A percentile compares a stretch with the other conserved stretches of the same genome.
These are phyloP conservation scores for Neospermospora avenae DNA, from an alignment of 2,329 filamentous ascomycete genomes.

Conservation along the genomic window DNA sequence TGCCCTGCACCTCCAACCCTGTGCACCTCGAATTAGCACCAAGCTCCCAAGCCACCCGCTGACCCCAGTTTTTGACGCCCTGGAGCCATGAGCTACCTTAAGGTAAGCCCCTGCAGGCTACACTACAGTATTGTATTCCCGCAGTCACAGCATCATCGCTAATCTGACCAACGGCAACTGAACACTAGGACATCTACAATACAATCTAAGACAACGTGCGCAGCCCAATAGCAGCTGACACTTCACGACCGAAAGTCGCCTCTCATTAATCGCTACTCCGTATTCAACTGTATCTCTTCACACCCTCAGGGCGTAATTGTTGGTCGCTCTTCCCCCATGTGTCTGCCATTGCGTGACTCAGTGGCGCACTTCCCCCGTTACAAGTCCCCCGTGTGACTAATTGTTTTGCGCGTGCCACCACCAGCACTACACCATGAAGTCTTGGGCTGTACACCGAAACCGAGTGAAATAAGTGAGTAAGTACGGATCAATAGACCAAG, in stretches of 20 bases:
- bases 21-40: neutral
- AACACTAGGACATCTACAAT: neutral
- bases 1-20: neutral
- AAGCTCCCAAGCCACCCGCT: constrained; percentile 1
- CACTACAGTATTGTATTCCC: neutral
- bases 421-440: neutral
- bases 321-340: constrained; percentile 2
- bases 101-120: neutral
- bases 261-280: neutral
- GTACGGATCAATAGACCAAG: constrained; percentile 2
- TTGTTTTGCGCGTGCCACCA: constrained; percentile 27
- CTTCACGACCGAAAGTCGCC: neutral
- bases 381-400: constrained; percentile 29
- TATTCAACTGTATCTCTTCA: neutral
- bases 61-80: neutral
- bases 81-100: neutral
- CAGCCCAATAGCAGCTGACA: constrained; percentile 5
- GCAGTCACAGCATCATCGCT: neutral
- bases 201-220: neutral
- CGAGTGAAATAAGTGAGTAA: neutral
- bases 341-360: constrained; percentile 9
- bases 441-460: constrained; percentile 13
- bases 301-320: constrained; percentile 4
- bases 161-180: neutral
- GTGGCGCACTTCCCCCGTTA: constrained; percentile 16